phyloP scores from a whole-genome alignment of 176 grass and related monocot genomes.

The Eleusine indica region DNA sequence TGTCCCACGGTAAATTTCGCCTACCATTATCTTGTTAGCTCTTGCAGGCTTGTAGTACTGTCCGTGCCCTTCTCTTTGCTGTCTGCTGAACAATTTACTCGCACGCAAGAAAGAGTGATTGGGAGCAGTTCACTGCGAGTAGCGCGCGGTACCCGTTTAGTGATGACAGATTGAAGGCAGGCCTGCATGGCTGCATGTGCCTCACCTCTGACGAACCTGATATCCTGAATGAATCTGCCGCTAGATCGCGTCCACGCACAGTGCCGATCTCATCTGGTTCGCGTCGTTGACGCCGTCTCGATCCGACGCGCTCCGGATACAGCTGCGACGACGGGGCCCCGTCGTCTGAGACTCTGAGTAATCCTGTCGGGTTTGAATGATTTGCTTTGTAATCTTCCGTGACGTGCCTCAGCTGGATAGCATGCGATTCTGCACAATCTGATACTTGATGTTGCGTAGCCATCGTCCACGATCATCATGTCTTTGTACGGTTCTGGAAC shows the following conservation, averaged over 20 bases:
- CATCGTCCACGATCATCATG: background rate
- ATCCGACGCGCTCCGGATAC: background rate
- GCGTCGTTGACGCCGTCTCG: slow-evolving; percentile 17
- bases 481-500: slow-evolving; percentile 14
- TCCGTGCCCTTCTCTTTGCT: background rate
- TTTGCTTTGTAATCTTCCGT: slow-evolving; percentile 22
- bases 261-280: slow-evolving; percentile 16
- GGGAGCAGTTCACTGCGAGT: slow-evolving; percentile 24
- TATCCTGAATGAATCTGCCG: slow-evolving; percentile 34
- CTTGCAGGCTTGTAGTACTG: background rate
- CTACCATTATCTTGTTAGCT: background rate
- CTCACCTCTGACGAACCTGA: slow-evolving; percentile 42
- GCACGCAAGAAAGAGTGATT: slow-evolving; percentile 19
- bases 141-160: background rate
- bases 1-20: no score
- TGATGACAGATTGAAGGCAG: slow-evolving; percentile 25
- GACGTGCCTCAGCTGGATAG: background rate
- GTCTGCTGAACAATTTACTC: background rate
- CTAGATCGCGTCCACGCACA: slow-evolving; percentile 29
- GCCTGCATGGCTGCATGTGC: slow-evolving; percentile 43
- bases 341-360: background rate
- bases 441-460: background rate
- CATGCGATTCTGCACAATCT: background rate
- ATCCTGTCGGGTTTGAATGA: background rate
- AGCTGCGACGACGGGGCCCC: background rate